Evolutionary conservation across 208 protist genomes (phyloP), one percentile per base, ranked within the genome.

Genomic region (Vickermania spadyakhi): DNA sequence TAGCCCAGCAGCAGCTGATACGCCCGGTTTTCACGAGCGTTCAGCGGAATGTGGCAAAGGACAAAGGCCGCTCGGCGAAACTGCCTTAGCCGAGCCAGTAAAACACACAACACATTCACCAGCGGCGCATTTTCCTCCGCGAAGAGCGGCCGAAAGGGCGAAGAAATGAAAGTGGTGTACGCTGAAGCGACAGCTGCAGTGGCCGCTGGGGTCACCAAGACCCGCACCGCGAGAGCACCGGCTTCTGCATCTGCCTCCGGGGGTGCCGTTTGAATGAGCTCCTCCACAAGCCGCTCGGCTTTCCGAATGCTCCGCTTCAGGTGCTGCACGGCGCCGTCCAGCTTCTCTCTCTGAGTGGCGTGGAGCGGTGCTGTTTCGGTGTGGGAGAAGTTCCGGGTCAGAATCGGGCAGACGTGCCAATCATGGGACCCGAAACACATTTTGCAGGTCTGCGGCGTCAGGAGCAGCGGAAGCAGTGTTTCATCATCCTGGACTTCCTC

Each of bases 11-110:
- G 61, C 25, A 31, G 36, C 25, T 84, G 45, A 56, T 94, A 94
- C 11, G 79, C 59, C 27, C 55, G 62, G 61, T 81, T 84, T n/a
- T 64, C 56, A 2, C 87, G 78, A 36, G 68, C 36, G 28, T 79
- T 52, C 29, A 77, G 70, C 3, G 87, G 87, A 4, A 94, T 64
- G 68, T 94, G 87, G 64, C 84, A 91, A 13, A 94, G 72, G 13
- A 94, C 81, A 66, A 94, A 89, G 2, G 82, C 81, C 0, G 84
- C 87, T 18, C 87, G 81, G 13, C 81, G 77, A 56, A 77, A 91
- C 71, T 94, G 81, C n/a, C 74, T 53, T 28, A 79, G 67, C 5
- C 53, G 41, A 56, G 74, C 79, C 45, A 94, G 75, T 30, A 86
- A 59, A 50, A 79, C 72, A 1, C 81, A 90, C 18, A 94, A 72